A percentile compares a stretch with the other conserved stretches of the same genome.
Evolutionary conservation across 352 stramenopile species (phyloP).

Genomic region (Phytophthora syringae): DNA sequence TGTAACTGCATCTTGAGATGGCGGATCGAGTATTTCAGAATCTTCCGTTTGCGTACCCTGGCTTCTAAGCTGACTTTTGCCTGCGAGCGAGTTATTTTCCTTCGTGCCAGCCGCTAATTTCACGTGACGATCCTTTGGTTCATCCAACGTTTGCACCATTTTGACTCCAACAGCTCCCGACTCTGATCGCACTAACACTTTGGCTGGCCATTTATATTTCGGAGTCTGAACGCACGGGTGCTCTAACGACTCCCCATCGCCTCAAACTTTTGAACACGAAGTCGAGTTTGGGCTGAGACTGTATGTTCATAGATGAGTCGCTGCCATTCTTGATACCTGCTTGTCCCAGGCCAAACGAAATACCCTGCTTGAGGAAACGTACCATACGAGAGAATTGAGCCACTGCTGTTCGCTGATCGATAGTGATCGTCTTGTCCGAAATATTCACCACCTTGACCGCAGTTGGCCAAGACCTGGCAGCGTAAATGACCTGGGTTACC

Average conservation of each 20-base stretch:
- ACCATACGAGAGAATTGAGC: background rate
- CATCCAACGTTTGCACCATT: background rate
- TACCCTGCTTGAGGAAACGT: background rate
- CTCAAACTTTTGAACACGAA: no score
- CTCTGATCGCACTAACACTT: background rate
- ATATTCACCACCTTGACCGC: background rate
- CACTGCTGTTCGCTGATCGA: background rate
- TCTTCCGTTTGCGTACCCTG: no score
- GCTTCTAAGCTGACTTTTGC: no score
- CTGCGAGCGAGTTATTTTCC: background rate
- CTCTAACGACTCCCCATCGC: no score
- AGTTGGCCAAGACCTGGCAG: background rate
- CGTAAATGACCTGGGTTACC: background rate
- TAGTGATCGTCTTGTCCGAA: background rate
- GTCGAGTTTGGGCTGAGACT: no score
- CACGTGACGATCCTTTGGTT: no score
- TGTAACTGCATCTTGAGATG: no score
- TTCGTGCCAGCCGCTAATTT: no score
- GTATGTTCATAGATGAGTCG: no score
- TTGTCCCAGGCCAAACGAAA: background rate
- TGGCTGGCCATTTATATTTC: background rate
- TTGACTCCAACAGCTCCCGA: background rate
- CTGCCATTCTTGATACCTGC: background rate
- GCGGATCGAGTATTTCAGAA: no score
- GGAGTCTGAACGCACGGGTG: slow-evolving; percentile 1